Conservation (phyloP, 495 filamentous ascomycete genomes). For the Neurospora sp. region DNA sequence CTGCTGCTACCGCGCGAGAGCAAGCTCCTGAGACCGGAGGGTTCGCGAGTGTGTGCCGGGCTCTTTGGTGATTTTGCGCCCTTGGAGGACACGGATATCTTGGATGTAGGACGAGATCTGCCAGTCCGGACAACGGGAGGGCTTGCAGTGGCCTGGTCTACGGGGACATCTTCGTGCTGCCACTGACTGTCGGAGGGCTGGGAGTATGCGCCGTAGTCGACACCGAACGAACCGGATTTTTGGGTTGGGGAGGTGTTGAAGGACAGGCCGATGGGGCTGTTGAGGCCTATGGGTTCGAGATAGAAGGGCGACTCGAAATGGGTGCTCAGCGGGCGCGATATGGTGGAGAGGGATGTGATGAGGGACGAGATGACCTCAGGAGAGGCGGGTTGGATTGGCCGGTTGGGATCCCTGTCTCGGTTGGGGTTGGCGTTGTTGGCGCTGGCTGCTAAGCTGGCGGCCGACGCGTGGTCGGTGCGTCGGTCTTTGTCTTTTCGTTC, state of each 20-base stretch:
- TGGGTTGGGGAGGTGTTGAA: conserved; percentile 34
- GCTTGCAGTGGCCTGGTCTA: conserved; percentile 56
- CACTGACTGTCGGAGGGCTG: conserved; percentile 34
- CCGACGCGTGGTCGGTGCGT: not conserved
- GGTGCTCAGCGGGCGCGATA: conserved; percentile 63
- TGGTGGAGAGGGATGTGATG: conserved; percentile 83
- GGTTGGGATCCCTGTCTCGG: conserved; percentile 19
- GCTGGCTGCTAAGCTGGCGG: not conserved
- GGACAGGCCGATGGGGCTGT: conserved; percentile 35
- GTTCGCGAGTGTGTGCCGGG: conserved; percentile 28
- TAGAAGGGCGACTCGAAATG: conserved; percentile 51
- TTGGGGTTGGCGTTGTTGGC: conserved; percentile 17
- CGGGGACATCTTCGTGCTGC: conserved; percentile 50
- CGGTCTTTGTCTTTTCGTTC: conserved; percentile 16
- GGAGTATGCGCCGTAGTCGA: conserved; percentile 57
- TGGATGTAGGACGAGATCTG: not conserved
- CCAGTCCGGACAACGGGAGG: conserved; percentile 72
- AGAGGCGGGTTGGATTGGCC: conserved; percentile 53
- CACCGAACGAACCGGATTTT: conserved; percentile 46
- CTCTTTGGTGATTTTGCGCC: conserved; percentile 46
- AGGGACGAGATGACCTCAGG: conserved; percentile 91
- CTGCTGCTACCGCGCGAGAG: conserved; percentile 32
- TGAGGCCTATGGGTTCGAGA: conserved; percentile 19
- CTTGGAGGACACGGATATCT: conserved; percentile 38
- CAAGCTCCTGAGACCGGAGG: conserved; percentile 32